These are phyloP conservation scores for Candida ulmi DNA, from an alignment of 805 yeast genomes.

Conservation along the genomic window DNA sequence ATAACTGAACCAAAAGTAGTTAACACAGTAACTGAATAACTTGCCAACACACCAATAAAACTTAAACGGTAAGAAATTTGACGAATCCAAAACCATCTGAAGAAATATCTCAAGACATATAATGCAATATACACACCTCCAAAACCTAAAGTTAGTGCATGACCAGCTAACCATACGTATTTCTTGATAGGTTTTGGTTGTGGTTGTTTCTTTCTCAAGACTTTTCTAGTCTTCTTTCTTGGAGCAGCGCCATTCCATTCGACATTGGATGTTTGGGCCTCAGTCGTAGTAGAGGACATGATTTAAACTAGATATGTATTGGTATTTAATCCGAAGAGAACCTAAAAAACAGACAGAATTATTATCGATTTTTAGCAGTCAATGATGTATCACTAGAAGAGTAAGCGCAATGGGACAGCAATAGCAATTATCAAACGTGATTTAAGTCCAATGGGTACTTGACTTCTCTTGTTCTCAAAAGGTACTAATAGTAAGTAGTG, in stretches of 20 bases:
- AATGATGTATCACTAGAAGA: too few species aligned
- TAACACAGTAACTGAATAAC: conserved; percentile 47
- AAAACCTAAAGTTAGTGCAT: conserved; percentile 36
- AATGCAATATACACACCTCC: conserved; percentile 33
- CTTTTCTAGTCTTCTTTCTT: conserved; percentile 23
- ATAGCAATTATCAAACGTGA: too few species aligned
- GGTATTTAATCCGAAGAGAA: too few species aligned
- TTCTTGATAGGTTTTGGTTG: conserved; percentile 37
- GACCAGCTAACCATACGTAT: conserved; percentile 55
- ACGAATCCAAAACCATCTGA: conserved; percentile 38
- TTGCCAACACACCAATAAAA: conserved; percentile 47
- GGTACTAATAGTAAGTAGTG: too few species aligned
- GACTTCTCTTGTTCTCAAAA: too few species aligned
- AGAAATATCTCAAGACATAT: conserved; percentile 23
- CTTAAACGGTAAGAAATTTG: conserved; percentile 49
- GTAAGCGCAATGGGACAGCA: too few species aligned
- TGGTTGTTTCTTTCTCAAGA: conserved; percentile 29
- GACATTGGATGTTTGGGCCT: neutral
- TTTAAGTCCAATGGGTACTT: too few species aligned
- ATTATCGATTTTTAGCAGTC: too few species aligned
- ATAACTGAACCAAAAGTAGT: conserved; percentile 55
- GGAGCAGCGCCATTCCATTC: neutral
- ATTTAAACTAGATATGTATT: neutral
- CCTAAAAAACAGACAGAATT: too few species aligned
- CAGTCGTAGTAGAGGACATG: neutral